These are phyloP conservation scores for Aspergillus sp. DNA, from an alignment of 2,329 filamentous ascomycete species.

Conservation along the genomic window DNA sequence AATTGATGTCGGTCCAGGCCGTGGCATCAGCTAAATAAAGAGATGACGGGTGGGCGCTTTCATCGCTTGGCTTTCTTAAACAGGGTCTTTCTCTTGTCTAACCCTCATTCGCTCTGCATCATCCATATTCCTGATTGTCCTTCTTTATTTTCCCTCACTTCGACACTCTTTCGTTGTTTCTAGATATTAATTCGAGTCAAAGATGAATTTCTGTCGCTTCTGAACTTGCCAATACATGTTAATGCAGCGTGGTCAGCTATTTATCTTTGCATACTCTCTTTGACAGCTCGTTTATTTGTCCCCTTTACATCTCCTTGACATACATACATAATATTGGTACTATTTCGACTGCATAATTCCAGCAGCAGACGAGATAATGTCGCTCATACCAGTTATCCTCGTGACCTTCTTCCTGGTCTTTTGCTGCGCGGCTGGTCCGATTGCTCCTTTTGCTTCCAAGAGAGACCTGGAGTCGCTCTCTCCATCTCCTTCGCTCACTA, in stretches of 20 bases:
- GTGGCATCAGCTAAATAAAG: not conserved
- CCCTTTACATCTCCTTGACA: too few relatives aligned
- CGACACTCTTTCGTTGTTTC: not conserved
- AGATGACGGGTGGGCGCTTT: conserved; percentile 3
- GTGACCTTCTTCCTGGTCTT: conserved; percentile 12
- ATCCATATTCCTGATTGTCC: not conserved
- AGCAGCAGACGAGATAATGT: conserved; percentile 4
- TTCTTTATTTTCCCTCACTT: not conserved
- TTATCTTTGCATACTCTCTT: conserved; percentile 8
- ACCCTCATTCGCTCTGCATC: not conserved
- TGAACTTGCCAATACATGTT: not conserved
- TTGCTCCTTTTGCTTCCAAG: conserved; percentile 21
- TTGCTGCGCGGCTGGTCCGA: conserved; percentile 27
- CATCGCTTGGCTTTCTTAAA: not conserved
- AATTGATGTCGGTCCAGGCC: conserved; percentile 2
- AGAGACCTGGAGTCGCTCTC: not conserved
- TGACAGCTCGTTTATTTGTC: not conserved
- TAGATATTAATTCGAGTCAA: not conserved
- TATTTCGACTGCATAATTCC: not conserved
- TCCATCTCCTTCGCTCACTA: not conserved
- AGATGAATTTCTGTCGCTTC: not conserved
- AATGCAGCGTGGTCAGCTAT: not conserved
- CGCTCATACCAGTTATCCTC: not conserved
- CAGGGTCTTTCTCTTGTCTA: not conserved
- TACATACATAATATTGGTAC: too few relatives aligned